phyloP scores from a whole-genome alignment of 495 filamentous ascomycete species.

The Friedmanniomyces endolithicus region DNA sequence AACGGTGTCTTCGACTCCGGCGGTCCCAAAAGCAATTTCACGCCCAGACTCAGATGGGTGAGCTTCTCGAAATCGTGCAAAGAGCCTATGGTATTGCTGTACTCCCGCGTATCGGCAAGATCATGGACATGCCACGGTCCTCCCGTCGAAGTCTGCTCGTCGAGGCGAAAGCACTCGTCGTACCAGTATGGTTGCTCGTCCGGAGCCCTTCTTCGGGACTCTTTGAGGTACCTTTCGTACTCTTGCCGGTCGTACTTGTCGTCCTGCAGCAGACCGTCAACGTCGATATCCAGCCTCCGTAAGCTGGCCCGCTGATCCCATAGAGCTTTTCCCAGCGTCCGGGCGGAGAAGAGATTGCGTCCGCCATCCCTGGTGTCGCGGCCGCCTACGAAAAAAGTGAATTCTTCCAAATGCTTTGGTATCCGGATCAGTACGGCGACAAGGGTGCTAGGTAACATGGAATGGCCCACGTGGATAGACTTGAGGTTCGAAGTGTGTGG shows the following conservation, averaged over 20 bases:
- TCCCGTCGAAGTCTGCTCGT: background rate
- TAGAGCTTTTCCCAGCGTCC: background rate
- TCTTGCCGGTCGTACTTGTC: background rate
- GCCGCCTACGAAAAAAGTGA: background rate
- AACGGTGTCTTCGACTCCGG: background rate
- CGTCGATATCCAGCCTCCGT: background rate
- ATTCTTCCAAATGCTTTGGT: background rate
- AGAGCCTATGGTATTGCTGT: background rate
- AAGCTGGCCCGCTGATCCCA: background rate
- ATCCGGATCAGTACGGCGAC: background rate
- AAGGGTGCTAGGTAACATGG: background rate
- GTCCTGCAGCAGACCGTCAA: background rate
- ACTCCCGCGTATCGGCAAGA: background rate
- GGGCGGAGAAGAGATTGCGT: background rate
- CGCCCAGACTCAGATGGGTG: background rate
- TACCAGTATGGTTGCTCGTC: background rate
- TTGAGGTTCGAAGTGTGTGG: background rate
- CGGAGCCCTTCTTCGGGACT: background rate
- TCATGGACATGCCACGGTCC: background rate
- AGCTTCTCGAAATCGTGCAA: background rate
- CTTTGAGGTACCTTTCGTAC: background rate
- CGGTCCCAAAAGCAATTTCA: background rate
- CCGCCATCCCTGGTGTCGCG: background rate
- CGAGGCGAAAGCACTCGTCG: background rate
- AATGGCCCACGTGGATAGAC: background rate